A percentile compares a stretch with the other conserved stretches of the same genome.
Conservation (phyloP, 2,329 filamentous ascomycete genomes). For the Penicillium sp. region DNA sequence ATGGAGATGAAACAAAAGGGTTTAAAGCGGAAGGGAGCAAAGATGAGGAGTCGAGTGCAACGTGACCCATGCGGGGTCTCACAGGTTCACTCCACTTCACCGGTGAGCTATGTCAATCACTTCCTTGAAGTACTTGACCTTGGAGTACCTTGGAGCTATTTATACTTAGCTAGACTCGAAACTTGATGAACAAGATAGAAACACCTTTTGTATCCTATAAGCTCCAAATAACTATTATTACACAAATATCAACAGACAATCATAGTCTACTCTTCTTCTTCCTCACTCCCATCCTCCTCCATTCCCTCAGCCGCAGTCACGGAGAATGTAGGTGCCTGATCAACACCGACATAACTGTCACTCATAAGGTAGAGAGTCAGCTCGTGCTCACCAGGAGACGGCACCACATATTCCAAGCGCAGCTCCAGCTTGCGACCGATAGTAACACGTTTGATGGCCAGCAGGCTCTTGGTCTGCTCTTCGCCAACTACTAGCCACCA, state of each 20-base stretch:
- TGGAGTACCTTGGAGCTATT: background rate
- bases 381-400: slow-evolving; percentile 77
- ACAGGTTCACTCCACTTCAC: background rate
- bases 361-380: slow-evolving; percentile 94
- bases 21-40: slow-evolving; percentile 1
- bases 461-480: slow-evolving; percentile 76
- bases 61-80: slow-evolving; percentile 20
- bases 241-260: slow-evolving; percentile 12
- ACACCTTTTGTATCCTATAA: slow-evolving; percentile 14
- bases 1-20: background rate
- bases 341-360: slow-evolving; percentile 93
- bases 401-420: slow-evolving; percentile 82
- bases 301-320: slow-evolving; percentile 85
- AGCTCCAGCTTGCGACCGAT: slow-evolving; percentile 73
- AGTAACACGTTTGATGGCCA: slow-evolving; percentile 92
- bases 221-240: slow-evolving; percentile 18
- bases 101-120: background rate
- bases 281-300: slow-evolving; percentile 88
- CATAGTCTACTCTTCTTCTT: slow-evolving; percentile 58
- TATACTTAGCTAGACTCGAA: background rate
- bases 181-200: slow-evolving; percentile 5
- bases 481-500: slow-evolving; percentile 98
- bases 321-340: slow-evolving; percentile 87
- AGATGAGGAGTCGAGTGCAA: slow-evolving; percentile 2
- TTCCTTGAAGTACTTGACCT: background rate